Percentiles rank a stretch among this genome's conserved stretches.
Conservation (phyloP, 345 rosid species). For the Heritiera littoralis region DNA sequence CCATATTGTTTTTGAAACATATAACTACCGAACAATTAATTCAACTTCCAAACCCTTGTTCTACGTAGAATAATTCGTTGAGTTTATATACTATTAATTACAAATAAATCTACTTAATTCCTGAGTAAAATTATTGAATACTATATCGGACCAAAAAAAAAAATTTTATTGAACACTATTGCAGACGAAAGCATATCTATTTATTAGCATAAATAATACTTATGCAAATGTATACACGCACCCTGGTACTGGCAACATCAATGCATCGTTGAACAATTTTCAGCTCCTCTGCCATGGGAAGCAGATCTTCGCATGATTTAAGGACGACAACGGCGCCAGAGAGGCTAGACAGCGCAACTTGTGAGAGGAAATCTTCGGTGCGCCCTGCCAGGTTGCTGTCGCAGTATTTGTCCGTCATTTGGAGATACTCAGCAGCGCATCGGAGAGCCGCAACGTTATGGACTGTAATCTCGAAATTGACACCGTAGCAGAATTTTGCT, state of each 20-base stretch:
- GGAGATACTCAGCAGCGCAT: slow-evolving; percentile 85
- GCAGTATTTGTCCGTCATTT: slow-evolving; percentile 80
- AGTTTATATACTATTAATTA: no score
- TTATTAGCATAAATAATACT: not conserved
- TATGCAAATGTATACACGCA: not conserved
- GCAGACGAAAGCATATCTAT: not conserved
- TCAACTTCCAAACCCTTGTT: not conserved
- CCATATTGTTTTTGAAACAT: not conserved
- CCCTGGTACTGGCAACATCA: slow-evolving; percentile 64
- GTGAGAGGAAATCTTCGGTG: slow-evolving; percentile 82
- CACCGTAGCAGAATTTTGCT: slow-evolving; percentile 90
- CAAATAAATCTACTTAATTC: no score
- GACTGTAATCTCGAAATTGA: slow-evolving; percentile 93
- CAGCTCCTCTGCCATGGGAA: slow-evolving; percentile 74
- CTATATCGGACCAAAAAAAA: no score
- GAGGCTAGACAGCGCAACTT: slow-evolving; percentile 80
- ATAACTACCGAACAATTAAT: no score
- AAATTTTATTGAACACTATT: no score
- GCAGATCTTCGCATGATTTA: slow-evolving; percentile 78
- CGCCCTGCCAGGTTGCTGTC: slow-evolving; percentile 75
- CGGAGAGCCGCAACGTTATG: slow-evolving; percentile 90
- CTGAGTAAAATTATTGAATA: no score
- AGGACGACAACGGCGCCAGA: slow-evolving; percentile 83
- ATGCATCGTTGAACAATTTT: slow-evolving; percentile 69
- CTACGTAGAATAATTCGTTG: not conserved